Conservation (phyloP, 1,139 yeast species). For the Blastobotrys aristatus region DNA sequence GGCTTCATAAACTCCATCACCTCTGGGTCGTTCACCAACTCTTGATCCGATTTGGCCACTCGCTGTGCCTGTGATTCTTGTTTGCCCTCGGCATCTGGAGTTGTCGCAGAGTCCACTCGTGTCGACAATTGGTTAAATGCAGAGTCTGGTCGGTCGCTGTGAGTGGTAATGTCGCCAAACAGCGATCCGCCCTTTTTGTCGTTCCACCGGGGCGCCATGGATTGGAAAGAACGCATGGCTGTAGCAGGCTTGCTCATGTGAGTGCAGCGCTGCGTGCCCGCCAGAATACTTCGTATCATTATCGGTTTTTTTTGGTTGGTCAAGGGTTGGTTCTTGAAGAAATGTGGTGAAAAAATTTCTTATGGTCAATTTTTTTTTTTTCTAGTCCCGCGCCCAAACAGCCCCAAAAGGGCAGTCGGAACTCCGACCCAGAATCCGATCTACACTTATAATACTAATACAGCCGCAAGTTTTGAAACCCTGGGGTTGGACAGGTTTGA, state of each 20-base stretch:
- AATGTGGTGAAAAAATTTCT: too few relatives aligned
- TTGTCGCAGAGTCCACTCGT: constrained; percentile 12
- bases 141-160: constrained; percentile 20
- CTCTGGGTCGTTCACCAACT: constrained; percentile 23
- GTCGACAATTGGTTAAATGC: constrained; percentile 19
- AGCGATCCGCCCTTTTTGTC: constrained; percentile 19
- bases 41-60: constrained; percentile 18
- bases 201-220: background rate
- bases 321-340: too few relatives aligned
- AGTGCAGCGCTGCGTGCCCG: background rate
- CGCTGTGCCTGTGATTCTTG: constrained; percentile 10
- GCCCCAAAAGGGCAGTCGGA: too few relatives aligned
- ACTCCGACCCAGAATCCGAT: too few relatives aligned
- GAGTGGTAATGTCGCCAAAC: constrained; percentile 25
- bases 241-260: too few relatives aligned
- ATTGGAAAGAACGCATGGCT: background rate
- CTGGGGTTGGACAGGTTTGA: too few relatives aligned
- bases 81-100: constrained; percentile 9
- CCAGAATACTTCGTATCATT: background rate
- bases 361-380: too few relatives aligned
- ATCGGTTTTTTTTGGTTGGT: too few relatives aligned
- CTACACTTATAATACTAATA: too few relatives aligned
- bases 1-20: constrained; percentile 22
- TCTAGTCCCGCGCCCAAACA: too few relatives aligned
- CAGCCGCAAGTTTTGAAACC: too few relatives aligned